A percentile compares a stretch with the other conserved stretches of the same genome.
These are phyloP conservation scores for Magnaporthiopsis poae DNA, from an alignment of 2,329 filamentous ascomycete genomes.

Conservation along the genomic window DNA sequence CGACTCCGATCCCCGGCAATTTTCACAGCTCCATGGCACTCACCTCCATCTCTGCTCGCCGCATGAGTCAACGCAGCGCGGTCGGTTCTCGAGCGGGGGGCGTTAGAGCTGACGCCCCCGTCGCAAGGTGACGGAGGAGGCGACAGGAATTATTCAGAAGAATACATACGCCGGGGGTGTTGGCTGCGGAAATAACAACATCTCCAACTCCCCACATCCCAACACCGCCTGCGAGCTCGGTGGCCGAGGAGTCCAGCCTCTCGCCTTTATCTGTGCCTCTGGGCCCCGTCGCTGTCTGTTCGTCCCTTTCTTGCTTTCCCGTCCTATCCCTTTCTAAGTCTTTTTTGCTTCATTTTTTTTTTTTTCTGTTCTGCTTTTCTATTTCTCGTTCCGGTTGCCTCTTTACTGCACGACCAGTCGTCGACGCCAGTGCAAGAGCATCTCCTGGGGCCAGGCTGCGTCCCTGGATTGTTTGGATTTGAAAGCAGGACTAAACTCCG, in stretches of 20 bases:
- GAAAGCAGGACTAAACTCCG: neutral
- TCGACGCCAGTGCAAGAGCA: neutral
- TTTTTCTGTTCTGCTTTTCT: neutral
- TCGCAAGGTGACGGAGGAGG: neutral
- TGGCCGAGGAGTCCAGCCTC: neutral
- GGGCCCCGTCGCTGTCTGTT: neutral
- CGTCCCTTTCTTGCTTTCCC: neutral
- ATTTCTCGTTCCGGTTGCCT: neutral
- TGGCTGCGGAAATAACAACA: neutral
- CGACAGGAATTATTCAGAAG: neutral
- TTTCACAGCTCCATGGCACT: neutral
- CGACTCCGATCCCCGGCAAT: neutral
- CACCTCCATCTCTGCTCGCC: neutral
- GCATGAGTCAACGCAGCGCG: slow-evolving; percentile 5
- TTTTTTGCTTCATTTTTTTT: neutral
- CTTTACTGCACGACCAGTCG: neutral
- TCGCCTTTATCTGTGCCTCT: neutral
- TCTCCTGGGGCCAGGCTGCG: too few relatives aligned
- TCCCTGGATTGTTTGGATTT: neutral
- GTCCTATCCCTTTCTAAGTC: neutral
- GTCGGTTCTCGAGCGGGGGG: neutral
- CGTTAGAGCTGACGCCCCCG: neutral
- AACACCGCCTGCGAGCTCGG: neutral
- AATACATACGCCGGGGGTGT: neutral
- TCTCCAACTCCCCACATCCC: neutral